Conservation (phyloP, 495 filamentous ascomycete species). For the Podospora pseudopauciseta region DNA sequence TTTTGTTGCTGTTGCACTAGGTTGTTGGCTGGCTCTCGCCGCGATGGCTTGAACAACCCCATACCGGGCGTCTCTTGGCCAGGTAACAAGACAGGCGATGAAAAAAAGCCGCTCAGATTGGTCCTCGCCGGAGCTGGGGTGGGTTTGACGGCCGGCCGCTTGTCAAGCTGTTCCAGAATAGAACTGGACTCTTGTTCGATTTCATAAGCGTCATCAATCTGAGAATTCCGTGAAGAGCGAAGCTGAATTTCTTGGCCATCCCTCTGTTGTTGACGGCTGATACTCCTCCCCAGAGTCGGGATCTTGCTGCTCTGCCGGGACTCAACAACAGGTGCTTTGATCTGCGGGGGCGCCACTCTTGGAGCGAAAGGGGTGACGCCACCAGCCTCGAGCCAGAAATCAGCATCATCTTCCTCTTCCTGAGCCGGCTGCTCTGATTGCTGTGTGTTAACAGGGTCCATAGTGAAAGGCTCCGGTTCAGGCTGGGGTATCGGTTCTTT, state of each 20-base stretch:
- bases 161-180: conserved; percentile 23
- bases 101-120: conserved; percentile 46
- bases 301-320: conserved; percentile 39
- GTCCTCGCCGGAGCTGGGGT: conserved; percentile 5
- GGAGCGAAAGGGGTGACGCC: conserved; percentile 33
- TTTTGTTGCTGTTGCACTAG: background rate
- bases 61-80: background rate
- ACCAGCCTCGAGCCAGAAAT: conserved; percentile 44
- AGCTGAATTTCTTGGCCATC: background rate
- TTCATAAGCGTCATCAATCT: background rate
- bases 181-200: conserved; percentile 35
- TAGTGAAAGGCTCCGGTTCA: background rate
- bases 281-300: conserved; percentile 40
- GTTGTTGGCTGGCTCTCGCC: background rate
- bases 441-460: background rate
- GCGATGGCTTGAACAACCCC: background rate
- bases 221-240: background rate
- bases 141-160: conserved; percentile 2
- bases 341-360: conserved; percentile 18
- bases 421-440: conserved; percentile 9
- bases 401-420: conserved; percentile 40
- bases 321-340: conserved; percentile 19
- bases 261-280: background rate
- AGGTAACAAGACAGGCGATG: conserved; percentile 44
- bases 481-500: background rate